Evolutionary conservation across 2,329 filamentous ascomycete genomes (phyloP).

Genomic region (Scolecobasidium constrictum): DNA sequence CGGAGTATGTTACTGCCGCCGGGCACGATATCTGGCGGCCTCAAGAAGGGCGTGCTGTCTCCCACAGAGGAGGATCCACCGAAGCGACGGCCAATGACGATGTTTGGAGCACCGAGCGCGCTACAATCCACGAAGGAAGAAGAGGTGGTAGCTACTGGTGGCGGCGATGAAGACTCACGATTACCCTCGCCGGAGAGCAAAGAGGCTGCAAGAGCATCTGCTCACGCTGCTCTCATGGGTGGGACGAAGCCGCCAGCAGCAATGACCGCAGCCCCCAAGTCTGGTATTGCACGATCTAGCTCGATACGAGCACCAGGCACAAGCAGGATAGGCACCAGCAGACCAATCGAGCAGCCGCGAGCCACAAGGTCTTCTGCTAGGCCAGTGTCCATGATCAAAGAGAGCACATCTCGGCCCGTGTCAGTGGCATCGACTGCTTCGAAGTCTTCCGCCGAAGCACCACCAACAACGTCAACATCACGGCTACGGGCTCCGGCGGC

Average conservation of each 20-base stretch:
- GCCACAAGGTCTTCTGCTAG: background rate
- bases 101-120: background rate
- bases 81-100: conserved; percentile 4
- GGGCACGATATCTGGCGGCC: conserved; percentile 3
- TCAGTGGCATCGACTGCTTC: conserved; percentile 1
- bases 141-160: background rate
- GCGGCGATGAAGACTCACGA: background rate
- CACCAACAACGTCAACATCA: background rate
- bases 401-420: background rate
- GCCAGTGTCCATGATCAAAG: conserved; percentile 1
- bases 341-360: background rate
- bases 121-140: conserved; percentile 1
- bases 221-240: conserved; percentile 4
- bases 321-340: background rate
- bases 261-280: background rate
- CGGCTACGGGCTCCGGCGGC: background rate
- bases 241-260: background rate
- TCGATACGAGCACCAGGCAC: conserved; percentile 3
- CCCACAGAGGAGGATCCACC: background rate
- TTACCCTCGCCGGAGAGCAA: background rate
- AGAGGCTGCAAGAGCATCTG: conserved; percentile 6
- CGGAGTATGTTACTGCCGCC: conserved; percentile 6
- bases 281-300: conserved; percentile 2
- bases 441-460: background rate
- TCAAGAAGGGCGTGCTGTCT: background rate